phyloP scores from a whole-genome alignment of 345 rosid genomes.

The Tarenaya hassleriana region DNA sequence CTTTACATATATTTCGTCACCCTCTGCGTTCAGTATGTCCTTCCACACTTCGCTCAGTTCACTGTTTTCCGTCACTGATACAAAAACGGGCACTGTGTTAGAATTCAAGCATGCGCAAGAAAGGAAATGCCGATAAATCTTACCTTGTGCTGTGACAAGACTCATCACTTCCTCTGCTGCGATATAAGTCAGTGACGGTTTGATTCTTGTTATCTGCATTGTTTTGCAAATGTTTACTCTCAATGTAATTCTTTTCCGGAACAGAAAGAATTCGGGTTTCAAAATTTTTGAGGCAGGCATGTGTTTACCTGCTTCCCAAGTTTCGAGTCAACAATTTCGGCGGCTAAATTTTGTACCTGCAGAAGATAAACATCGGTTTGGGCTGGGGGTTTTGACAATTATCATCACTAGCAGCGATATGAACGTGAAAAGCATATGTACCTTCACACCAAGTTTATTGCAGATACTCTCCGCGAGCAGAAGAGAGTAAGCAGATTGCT shows the following conservation, averaged over 20 bases:
- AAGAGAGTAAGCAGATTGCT: conserved; percentile 81
- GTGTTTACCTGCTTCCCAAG: conserved; percentile 80
- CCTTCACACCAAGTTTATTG: conserved; percentile 76
- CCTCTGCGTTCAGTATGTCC: conserved; percentile 86
- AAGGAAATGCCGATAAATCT: conserved; percentile 1
- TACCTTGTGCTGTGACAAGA: conserved; percentile 99
- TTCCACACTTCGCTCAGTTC: conserved; percentile 92
- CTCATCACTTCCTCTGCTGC: conserved; percentile 97
- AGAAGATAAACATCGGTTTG: conserved; percentile 14
- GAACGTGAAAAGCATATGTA: conserved; percentile 23
- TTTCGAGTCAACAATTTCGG: conserved; percentile 85
- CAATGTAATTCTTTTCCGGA: no score
- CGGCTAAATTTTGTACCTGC: conserved; percentile 86
- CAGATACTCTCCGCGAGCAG: conserved; percentile 93
- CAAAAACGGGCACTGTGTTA: conserved; percentile 7
- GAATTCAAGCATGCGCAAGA: neutral
- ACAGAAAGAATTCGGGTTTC: no score
- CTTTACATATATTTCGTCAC: conserved; percentile 94
- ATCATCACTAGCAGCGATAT: conserved; percentile 3
- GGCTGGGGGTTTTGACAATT: conserved; percentile 15
- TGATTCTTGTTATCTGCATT: conserved; percentile 68
- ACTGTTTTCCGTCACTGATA: conserved; percentile 70
- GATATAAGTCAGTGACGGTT: conserved; percentile 73
- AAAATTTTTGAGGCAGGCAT: conserved; percentile 16
- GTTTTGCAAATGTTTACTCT: conserved; percentile 11